These are phyloP conservation scores for Tieghemostelium lacteum DNA, from an alignment of 78 protist genomes.

Conservation along the genomic window DNA sequence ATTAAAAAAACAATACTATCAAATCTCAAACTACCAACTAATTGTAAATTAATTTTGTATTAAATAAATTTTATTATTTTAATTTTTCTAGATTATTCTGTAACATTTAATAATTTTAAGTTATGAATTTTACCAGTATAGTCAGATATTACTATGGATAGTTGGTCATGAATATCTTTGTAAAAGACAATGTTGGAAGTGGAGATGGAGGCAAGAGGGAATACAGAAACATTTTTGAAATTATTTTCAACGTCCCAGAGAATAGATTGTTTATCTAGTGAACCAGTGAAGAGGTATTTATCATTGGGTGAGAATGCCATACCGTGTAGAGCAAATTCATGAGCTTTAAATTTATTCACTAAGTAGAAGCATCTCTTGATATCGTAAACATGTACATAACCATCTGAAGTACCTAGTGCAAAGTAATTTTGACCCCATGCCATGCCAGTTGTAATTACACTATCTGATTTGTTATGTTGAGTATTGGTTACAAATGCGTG, in stretches of 20 bases:
- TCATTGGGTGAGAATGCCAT: conserved; percentile 41
- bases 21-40: no score
- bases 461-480: no score
- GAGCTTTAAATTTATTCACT: not conserved
- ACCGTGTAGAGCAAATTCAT: conserved; percentile 23
- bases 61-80: not conserved
- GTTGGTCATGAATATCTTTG: not conserved
- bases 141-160: conserved; percentile 28
- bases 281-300: conserved; percentile 34
- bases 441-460: not conserved
- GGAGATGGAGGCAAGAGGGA: conserved; percentile 50
- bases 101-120: conserved; percentile 3
- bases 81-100: not conserved
- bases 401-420: conserved; percentile 11
- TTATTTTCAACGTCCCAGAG: conserved; percentile 49
- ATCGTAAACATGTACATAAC: conserved; percentile 7
- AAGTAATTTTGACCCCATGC: conserved; percentile 19
- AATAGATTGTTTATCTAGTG: conserved; percentile 45
- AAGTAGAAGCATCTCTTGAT: conserved; percentile 4
- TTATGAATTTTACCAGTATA: conserved; percentile 75
- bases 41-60: no score
- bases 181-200: conserved; percentile 49
- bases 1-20: no score
- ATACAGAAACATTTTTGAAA: conserved; percentile 3
- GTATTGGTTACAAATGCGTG: no score